phyloP scores from a whole-genome alignment of 2,329 filamentous ascomycete species.

The Sporothrix euskadiensis region DNA sequence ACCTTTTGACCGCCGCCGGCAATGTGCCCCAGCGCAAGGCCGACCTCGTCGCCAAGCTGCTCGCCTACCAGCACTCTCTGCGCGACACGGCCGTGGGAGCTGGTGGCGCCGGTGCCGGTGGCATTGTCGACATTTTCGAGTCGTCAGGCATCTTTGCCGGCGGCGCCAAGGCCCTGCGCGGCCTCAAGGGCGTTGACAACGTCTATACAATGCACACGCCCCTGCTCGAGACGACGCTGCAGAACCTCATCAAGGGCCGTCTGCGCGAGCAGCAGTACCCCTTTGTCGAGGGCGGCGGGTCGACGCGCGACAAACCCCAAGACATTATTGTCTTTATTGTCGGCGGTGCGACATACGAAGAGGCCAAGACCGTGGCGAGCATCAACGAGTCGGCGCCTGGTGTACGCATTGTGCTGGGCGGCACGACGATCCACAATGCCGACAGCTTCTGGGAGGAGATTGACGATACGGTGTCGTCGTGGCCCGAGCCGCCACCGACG shows the following conservation, averaged over 20 bases:
- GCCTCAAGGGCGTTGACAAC: conserved; percentile 95
- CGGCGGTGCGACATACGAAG: conserved; percentile 92
- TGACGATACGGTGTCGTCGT: conserved; percentile 80
- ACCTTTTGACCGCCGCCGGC: conserved; percentile 82
- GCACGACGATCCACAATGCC: conserved; percentile 86
- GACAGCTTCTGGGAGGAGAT: conserved; percentile 87
- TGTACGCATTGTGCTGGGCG: conserved; percentile 83
- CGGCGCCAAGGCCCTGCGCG: conserved; percentile 76
- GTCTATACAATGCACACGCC: conserved; percentile 98
- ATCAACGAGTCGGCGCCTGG: conserved; percentile 90
- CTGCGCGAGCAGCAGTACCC: conserved; percentile 86
- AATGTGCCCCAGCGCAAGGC: conserved; percentile 74
- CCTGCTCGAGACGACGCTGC: conserved; percentile 79
- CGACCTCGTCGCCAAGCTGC: conserved; percentile 76
- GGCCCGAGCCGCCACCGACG: conserved; percentile 66
- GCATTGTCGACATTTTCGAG: conserved; percentile 90
- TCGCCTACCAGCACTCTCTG: conserved; percentile 83
- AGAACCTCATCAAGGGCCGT: conserved; percentile 89
- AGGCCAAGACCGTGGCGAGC: conserved; percentile 93
- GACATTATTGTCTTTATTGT: conserved; percentile 95
- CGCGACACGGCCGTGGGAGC: conserved; percentile 83
- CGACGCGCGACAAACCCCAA: conserved; percentile 91
- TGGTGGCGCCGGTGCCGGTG: conserved; percentile 65
- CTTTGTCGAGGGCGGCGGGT: conserved; percentile 78
- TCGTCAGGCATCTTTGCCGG: conserved; percentile 87